Evolutionary conservation across 129 eudicot species (phyloP).

Genomic region (Flaveria brownii): DNA sequence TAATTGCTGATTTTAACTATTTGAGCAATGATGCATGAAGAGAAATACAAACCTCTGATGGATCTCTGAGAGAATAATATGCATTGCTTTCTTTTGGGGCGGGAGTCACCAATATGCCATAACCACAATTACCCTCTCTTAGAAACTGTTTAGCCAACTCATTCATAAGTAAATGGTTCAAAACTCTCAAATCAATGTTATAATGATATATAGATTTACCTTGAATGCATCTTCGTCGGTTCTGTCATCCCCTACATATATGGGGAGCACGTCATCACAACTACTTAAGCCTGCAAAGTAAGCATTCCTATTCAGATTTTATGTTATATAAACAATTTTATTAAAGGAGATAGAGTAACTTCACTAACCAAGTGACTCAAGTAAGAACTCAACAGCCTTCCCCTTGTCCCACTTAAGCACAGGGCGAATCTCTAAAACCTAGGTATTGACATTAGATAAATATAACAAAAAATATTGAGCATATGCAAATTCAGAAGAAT

Average conservation of each 20-base stretch:
- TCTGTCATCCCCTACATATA: constrained; percentile 89
- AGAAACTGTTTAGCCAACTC: constrained; percentile 47
- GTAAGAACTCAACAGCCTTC: constrained; percentile 88
- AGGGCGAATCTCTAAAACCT: constrained; percentile 95
- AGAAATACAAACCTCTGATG: constrained; percentile 69
- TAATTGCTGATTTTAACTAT: background rate
- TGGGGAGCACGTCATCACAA: constrained; percentile 81
- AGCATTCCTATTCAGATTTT: background rate
- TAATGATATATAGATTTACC: constrained; percentile 44
- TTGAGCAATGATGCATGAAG: background rate
- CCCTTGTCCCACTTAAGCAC: constrained; percentile 96
- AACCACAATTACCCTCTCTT: constrained; percentile 70
- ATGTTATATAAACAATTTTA: background rate
- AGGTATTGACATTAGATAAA: background rate
- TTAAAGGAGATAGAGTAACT: background rate
- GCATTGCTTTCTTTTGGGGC: constrained; percentile 85
- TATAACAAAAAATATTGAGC: background rate
- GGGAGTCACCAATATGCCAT: constrained; percentile 81
- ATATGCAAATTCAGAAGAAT: background rate
- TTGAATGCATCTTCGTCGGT: constrained; percentile 98
- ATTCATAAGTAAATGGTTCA: background rate
- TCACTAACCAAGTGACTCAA: constrained; percentile 81
- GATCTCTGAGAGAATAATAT: constrained; percentile 77
- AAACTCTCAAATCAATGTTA: background rate
- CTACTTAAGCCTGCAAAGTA: constrained; percentile 59